These are phyloP conservation scores for Ogataea paraovalis DNA, from an alignment of 805 yeast genomes.

Conservation along the genomic window DNA sequence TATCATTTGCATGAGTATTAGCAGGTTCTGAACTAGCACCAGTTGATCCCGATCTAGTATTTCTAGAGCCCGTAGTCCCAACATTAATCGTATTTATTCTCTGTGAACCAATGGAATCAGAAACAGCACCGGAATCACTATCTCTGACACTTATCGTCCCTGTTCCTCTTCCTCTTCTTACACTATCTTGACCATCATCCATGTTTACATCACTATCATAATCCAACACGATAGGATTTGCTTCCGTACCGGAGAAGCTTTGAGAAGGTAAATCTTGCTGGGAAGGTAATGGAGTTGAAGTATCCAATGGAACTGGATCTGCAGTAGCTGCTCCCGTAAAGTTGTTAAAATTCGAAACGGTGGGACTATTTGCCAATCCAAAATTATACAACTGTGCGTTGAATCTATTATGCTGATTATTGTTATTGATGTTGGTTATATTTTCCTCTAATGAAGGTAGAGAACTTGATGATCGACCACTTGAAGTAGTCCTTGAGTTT, in stretches of 20 bases:
- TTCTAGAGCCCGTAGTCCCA: background rate
- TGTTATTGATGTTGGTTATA: background rate
- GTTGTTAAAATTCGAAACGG: conserved; percentile 25
- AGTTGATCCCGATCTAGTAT: background rate
- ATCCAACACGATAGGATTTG: conserved; percentile 14
- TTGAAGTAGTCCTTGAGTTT: conserved; percentile 7
- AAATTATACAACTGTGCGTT: conserved; percentile 24
- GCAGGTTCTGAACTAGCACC: background rate
- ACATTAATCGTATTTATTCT: background rate
- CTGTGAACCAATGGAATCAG: background rate
- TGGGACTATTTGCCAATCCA: conserved; percentile 27
- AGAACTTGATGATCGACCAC: conserved; percentile 15
- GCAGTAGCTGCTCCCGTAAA: conserved; percentile 7
- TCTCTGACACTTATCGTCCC: background rate
- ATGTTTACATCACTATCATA: conserved; percentile 17
- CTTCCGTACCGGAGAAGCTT: conserved; percentile 2
- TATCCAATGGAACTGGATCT: conserved; percentile 11
- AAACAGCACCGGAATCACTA: background rate
- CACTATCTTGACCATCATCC: conserved; percentile 5
- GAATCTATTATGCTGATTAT: conserved; percentile 23
- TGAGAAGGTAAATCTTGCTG: background rate
- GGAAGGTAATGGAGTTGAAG: conserved; percentile 12
- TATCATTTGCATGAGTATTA: background rate
- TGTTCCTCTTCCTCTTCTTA: background rate
- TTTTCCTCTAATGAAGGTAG: conserved; percentile 8